Percentiles rank a stretch among this genome's conserved stretches.
These are phyloP conservation scores for Aegilops tauschii DNA, from an alignment of 176 grass and related monocot species.

Conservation along the genomic window DNA sequence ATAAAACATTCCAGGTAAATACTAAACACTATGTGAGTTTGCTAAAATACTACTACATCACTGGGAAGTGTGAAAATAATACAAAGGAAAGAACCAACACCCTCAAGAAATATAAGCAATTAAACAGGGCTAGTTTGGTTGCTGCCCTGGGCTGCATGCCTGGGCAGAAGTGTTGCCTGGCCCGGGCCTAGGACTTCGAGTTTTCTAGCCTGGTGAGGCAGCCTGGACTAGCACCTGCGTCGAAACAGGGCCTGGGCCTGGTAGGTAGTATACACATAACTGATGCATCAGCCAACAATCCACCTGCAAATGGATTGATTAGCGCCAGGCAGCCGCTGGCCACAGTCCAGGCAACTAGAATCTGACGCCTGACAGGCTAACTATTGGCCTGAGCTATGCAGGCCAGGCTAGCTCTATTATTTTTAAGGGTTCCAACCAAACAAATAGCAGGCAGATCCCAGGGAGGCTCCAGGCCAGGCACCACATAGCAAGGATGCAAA, in stretches of 20 bases:
- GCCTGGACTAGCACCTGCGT: neutral
- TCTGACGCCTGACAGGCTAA: neutral
- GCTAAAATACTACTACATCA: conserved; percentile 1
- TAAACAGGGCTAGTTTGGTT: neutral
- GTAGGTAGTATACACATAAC: neutral
- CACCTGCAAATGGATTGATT: neutral
- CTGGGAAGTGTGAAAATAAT: neutral
- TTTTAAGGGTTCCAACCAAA: neutral
- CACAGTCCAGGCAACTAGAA: neutral
- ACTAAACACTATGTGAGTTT: conserved; percentile 37
- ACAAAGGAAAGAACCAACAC: neutral
- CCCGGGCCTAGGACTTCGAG: neutral
- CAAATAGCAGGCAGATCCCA: neutral
- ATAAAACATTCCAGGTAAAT: neutral
- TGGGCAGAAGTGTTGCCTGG: neutral
- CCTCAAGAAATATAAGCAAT: neutral
- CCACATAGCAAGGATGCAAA: neutral
- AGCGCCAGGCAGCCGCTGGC: neutral
- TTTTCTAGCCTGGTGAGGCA: neutral
- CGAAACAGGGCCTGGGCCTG: neutral
- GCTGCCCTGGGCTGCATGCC: neutral
- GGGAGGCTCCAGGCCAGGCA: neutral
- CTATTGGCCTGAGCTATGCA: neutral
- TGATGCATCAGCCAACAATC: neutral
- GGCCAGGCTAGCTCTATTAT: neutral